Evolutionary conservation across 306 rosid species (phyloP).

Genomic region (Quercus gilva): DNA sequence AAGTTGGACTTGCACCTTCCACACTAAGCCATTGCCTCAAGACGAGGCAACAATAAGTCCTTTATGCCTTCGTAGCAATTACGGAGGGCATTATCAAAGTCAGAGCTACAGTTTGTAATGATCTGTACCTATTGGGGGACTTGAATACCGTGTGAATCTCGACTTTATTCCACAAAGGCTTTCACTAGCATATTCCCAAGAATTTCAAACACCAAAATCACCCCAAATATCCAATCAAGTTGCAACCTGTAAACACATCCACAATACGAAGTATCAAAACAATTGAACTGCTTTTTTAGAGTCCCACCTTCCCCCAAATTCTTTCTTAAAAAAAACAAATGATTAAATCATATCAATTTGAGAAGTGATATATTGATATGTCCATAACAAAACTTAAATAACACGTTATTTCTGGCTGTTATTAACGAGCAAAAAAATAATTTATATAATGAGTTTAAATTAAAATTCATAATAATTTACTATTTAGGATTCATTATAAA

Average conservation of each 20-base stretch:
- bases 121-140: not conserved
- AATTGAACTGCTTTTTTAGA: too few relatives aligned
- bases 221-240: not conserved
- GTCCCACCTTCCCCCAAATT: too few relatives aligned
- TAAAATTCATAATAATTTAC: too few relatives aligned
- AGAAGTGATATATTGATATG: too few relatives aligned
- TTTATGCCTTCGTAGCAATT: not conserved
- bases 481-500: too few relatives aligned
- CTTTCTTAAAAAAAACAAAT: too few relatives aligned
- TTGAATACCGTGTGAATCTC: not conserved
- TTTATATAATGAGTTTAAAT: too few relatives aligned
- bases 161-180: not conserved
- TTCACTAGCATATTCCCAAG: not conserved
- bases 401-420: rapidly evolving
- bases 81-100: not conserved
- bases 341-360: too few relatives aligned
- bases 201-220: not conserved
- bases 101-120: not conserved
- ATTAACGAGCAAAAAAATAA: too few relatives aligned
- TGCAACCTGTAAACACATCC: not conserved
- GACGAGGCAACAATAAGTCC: not conserved
- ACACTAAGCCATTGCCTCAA: too few relatives aligned
- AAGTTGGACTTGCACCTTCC: not conserved
- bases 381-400: too few relatives aligned
- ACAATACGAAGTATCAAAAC: too few relatives aligned